Evolutionary conservation across 306 rosid species (phyloP), one percentile per base, ranked within the genome.

Genomic region (Corylus heterophylla): DNA sequence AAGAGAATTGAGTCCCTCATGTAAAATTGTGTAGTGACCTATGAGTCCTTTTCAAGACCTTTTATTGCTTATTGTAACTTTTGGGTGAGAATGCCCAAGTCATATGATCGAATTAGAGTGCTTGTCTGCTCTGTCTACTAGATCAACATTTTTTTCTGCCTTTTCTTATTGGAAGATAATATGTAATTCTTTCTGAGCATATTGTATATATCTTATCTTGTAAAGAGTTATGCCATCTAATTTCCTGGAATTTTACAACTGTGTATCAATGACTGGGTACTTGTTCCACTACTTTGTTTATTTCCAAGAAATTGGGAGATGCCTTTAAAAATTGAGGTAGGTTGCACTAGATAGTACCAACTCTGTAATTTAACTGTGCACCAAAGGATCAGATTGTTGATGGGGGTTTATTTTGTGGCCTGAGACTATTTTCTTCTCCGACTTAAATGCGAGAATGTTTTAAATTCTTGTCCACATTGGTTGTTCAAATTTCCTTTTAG

Each of bases 121-220:
- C 49, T 39, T 35, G 64, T 50, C 59, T 59, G 69, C 55, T 75
- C 39, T 78, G 27, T 50, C 48, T 54, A 71, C 71, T 62, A 18
- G 74, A 55, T 54, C 50, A 54, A 74, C 73, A 76, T 17, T 74
- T 77, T 51, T 55, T 75, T 72, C 71, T 55, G 3, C 31, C 71
- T 72, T 44, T 45, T 66, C 51, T 45, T 39, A 20, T 12, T 70
- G 74, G 68, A 52, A 51, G 52, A 47, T 75, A 54, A 27, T 13
- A 42, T 61, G 39, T 25, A 39, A 16, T 42, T 79, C 81, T 54
- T 79, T 71, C 66, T 75, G 22, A 66, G 35, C 35, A 13, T 48
- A 69, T 42, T 48, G 12, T 54, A 71, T 54, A 71, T 8, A 16
- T 54, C 44, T 20, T 8, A 16, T 54, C 44, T 20, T 18, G 54